phyloP scores from a whole-genome alignment of 2,329 filamentous ascomycete species.

The Elsinoe perseae region DNA sequence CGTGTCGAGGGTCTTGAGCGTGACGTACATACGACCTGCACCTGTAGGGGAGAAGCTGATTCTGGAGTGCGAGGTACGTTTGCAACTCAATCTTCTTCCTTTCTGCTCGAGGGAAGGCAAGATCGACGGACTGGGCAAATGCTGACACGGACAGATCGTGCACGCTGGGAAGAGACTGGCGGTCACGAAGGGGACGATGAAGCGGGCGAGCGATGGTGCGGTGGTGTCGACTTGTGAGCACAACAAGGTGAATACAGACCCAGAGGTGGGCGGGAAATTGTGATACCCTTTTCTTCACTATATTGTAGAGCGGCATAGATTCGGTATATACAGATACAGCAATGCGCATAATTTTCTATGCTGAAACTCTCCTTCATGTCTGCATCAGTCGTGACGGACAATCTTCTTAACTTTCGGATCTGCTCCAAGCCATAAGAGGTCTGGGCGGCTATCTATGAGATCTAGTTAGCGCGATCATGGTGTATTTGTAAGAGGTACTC shows the following conservation, averaged over 20 bases:
- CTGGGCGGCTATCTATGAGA: slow-evolving; percentile 37
- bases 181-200: slow-evolving; percentile 35
- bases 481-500: neutral
- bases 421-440: slow-evolving; percentile 45
- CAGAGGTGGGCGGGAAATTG: slow-evolving; percentile 1
- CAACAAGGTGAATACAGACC: slow-evolving; percentile 26
- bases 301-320: neutral
- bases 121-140: neutral
- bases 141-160: slow-evolving; percentile 26
- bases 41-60: slow-evolving; percentile 34
- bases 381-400: neutral
- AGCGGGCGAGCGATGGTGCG: slow-evolving; percentile 29
- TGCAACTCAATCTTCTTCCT: no score
- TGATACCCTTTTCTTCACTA: neutral
- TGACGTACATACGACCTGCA: slow-evolving; percentile 39
- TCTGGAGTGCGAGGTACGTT: slow-evolving; percentile 35
- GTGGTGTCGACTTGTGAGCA: slow-evolving; percentile 31
- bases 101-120: neutral
- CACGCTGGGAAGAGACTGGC: slow-evolving; percentile 37
- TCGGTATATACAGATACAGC: neutral
- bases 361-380: neutral
- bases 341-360: neutral
- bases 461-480: neutral
- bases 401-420: slow-evolving; percentile 29
- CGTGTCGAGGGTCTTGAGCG: slow-evolving; percentile 37